phyloP scores from a whole-genome alignment of 306 rosid species.

The Cicer arietinum region DNA sequence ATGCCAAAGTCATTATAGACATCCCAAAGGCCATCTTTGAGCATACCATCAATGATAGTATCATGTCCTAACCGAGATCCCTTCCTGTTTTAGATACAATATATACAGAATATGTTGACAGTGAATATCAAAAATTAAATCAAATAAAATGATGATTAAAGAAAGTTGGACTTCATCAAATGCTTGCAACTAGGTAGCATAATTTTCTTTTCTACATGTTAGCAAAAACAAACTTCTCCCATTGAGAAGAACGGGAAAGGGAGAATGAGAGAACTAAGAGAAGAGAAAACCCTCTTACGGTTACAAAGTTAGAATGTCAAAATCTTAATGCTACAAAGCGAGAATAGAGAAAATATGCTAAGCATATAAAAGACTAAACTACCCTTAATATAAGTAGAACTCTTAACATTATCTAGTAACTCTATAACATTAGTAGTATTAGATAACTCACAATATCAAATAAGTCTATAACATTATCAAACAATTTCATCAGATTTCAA shows the following conservation, averaged over 20 bases:
- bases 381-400: too few species aligned
- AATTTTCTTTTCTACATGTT: background rate
- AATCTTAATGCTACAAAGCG: too few species aligned
- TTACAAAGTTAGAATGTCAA: too few species aligned
- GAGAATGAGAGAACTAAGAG: too few species aligned
- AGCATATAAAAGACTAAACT: too few species aligned
- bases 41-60: constrained; percentile 85
- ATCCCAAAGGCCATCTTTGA: constrained; percentile 98
- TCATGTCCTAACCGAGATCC: constrained; percentile 92
- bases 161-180: constrained; percentile 15
- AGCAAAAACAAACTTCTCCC: constrained; percentile 24
- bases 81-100: constrained; percentile 59
- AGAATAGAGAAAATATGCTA: too few species aligned
- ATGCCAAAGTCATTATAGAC: constrained; percentile 85
- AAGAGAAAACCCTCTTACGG: too few species aligned
- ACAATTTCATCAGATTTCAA: constrained; percentile 17
- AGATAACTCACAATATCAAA: too few species aligned
- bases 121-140: constrained; percentile 25
- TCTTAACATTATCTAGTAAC: too few species aligned
- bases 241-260: background rate
- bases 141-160: constrained; percentile 11
- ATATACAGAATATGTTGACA: constrained; percentile 4
- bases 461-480: too few species aligned
- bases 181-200: constrained; percentile 20
- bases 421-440: too few species aligned